Evolutionary conservation across 441 rosid species (phyloP), one percentile per base, ranked within the genome.

Genomic region (Bruguiera hainesii): DNA sequence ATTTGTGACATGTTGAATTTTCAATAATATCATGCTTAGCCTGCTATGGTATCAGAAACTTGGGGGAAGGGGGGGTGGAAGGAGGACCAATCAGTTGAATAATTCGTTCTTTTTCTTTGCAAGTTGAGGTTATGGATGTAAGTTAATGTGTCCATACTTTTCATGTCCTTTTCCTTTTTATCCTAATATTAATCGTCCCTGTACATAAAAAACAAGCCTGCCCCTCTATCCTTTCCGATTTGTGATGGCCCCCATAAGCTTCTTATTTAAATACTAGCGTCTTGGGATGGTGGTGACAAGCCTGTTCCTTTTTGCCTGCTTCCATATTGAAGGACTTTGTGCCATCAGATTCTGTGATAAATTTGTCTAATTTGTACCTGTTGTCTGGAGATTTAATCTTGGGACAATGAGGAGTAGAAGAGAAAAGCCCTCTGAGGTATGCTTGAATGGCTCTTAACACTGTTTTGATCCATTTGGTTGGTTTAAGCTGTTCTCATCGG

Each of bases 361-460:
- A 42, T 13, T 3, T 42, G 48, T 42, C 64, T 65, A 25, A 25
- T 16, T 46, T 35, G 6, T 61, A 49, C 33, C 64, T 73, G 65
- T 31, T 15, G 37, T 60, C 48, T 21, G 37, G 56, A 60, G 8
- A 26, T 66, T 73, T 63, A 65, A 59, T 42, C 67, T 49, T 69
- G 59, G 71, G 37, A 66, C 69, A 50, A 89, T 87, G 96, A 83
- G 60, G 72, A 31, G 80, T 60, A 57, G 72, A 60, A 77, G 86
- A 74, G 82, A 83, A 63, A 80, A 69, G 73, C 87, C 77, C 60
- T 75, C 90, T 25, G 96, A 89, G 92, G 96, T 87, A 72, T 67
- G 79, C 46, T 70, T 60, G 28, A 49, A 20, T 48, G 48, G 56
- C 66, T 11, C 65, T 56, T 73, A 62, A 29, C 63, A 3, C 23